Base-by-base conservation (phyloP, 192 early-diverging fungal species). In the Entomortierella lignicola region DNA sequence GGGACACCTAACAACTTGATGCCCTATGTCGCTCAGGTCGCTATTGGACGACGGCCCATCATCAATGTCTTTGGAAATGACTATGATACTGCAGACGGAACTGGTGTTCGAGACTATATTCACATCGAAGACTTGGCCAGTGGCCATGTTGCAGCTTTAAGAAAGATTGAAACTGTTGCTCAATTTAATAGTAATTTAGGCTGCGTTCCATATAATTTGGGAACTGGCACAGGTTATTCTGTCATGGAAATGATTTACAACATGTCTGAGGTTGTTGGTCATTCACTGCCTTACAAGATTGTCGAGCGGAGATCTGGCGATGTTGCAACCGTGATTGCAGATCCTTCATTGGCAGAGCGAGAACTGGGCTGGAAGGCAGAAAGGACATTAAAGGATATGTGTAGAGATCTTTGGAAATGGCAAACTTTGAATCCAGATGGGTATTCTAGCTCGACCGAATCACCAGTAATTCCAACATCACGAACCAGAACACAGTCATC, bases 101-200 rank as follows among this genome's bases (percentile, higher is more conserved):
- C 96, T 10, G 94, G 90, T 62, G 90, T 99, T 31, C 88, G 96
- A 43, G 98, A 99, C 81, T 99, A 99, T 81, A 93, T 99, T 60
- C 96, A 99, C 80, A 96, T 99, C 8, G 92, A 93, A 60, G 98
- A 99, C 75, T 84, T 98, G 37, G 93, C 97, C 5, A 72, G 85
- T 41, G 98, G 93, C 17, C 98, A 99, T 71, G 90, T 97, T 32
- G 89, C 90, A 52, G 95, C 97, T 2, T 72, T 99, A 29, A 87
- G 92, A 60, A 92, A 95, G 54, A 83, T 97, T 59, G 77, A 84
- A 25, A 32, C 55, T 15, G 34, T 77, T 20, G 39, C 63, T 12
- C 34, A 31, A 26, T 59, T 69, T 8, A 60, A 82, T 11, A 69
- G 72, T 21, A 86, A 90, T 67, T 75, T 81, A 54, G 86, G 83